phyloP scores from a whole-genome alignment of 2,329 filamentous ascomycete species.

The Aureobasidium sp. region DNA sequence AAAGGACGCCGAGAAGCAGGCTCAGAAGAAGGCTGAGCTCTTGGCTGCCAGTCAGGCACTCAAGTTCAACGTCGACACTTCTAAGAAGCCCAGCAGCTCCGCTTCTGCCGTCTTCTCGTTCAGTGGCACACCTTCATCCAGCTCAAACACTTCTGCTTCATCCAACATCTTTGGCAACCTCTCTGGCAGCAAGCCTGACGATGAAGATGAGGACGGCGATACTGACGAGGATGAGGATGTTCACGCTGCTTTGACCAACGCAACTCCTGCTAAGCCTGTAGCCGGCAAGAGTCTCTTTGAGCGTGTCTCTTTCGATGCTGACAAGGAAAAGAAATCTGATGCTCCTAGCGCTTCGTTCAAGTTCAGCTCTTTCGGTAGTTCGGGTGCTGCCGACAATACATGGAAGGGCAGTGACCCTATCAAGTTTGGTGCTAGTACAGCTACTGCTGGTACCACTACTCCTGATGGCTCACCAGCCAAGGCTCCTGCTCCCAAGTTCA shows the following conservation, averaged over 20 bases:
- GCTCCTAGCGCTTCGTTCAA: conserved; percentile 10
- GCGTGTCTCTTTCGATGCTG: conserved; percentile 12
- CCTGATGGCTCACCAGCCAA: conserved; percentile 21
- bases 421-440: conserved; percentile 34
- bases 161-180: conserved; percentile 8
- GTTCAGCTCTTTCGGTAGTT: conserved; percentile 14
- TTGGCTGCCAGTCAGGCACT: conserved; percentile 30
- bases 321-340: conserved; percentile 2
- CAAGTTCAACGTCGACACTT: conserved; percentile 20
- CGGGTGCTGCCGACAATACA: conserved; percentile 33
- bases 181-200: neutral
- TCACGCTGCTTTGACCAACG: conserved; percentile 2
- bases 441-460: conserved; percentile 19
- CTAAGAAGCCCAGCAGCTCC: conserved; percentile 20
- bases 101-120: conserved; percentile 18
- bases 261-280: conserved; percentile 9
- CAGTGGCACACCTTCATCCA: conserved; percentile 13
- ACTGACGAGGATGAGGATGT: conserved; percentile 16
- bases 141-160: neutral
- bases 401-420: conserved; percentile 42
- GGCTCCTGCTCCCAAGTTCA: conserved; percentile 16
- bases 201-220: conserved; percentile 7
- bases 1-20: conserved; percentile 38
- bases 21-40: conserved; percentile 36
- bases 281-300: conserved; percentile 19